Evolutionary conservation across 805 yeast species (phyloP), one percentile per base, ranked within the genome.

Genomic region (Lipomyces yamadae): DNA sequence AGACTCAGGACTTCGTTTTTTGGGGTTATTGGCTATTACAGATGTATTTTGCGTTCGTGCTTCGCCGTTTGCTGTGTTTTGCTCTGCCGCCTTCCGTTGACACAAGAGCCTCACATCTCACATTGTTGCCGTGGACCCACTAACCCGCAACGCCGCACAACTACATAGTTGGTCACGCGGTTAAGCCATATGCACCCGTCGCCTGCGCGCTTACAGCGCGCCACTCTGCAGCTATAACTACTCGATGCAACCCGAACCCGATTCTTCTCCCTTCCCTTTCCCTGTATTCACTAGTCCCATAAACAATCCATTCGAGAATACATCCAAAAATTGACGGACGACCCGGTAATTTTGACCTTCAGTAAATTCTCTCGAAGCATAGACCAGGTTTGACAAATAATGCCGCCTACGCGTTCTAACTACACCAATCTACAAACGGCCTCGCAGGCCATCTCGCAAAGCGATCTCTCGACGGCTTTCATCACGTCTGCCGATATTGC

Each of bases 221-320:
- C 48, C 48, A 42, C 48, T 42, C 3, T 3, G n/a, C 2, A 10
- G 48, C 24, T 42, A 42, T 42, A 42, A 42, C 48, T 42, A 42
- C 24, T n/a, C 10, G 48, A 42, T 24, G n/a, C 48, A 42, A 56
- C 63, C 67, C 67, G 67, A 39, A 60, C 64, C 64, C 67, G 64
- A 56, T 58, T 57, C 63, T 35, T 33, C 58, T 54, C 67, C 61
- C 62, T 32, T 45, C 64, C 67, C 67, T 56, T 61, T 55, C 59
- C 56, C 58, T 55, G 55, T 60, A 59, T 57, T 59, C 60, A 50
- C 60, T 45, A 37, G 33, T 13, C 56, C 33, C 52, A 32, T 34
- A 29, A 3, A 48, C 53, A 48, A 52, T 32, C 34, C 30, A 52
- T 29, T 24, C 15, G 11, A 10, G 55, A 52, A 42, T 15, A 3